phyloP scores from a whole-genome alignment of 2,329 filamentous ascomycete genomes.

The Diaporthe eres region DNA sequence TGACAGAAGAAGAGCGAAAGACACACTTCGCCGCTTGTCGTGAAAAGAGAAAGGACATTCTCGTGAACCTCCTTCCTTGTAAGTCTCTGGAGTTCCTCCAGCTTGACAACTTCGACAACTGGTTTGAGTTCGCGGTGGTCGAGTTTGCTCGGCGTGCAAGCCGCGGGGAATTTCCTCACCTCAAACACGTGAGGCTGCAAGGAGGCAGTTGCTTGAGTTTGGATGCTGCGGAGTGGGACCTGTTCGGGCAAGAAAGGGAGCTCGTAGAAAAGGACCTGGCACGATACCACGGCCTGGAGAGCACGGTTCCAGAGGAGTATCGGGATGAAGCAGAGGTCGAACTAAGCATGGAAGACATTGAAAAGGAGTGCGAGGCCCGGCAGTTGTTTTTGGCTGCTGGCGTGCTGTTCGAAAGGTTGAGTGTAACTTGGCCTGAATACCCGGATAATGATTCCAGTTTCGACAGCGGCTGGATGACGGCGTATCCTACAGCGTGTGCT shows the following conservation, averaged over 20 bases:
- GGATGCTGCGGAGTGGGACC: too few relatives aligned
- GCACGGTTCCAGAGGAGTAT: neutral
- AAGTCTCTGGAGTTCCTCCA: neutral
- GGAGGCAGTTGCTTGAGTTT: too few relatives aligned
- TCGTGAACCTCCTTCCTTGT: neutral
- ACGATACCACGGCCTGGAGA: neutral
- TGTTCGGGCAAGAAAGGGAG: too few relatives aligned
- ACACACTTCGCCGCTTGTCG: too few relatives aligned
- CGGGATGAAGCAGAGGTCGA: rapidly evolving
- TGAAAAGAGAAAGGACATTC: neutral
- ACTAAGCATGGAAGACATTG: rapidly evolving
- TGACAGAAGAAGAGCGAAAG: neutral
- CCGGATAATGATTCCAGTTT: neutral
- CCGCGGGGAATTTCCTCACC: neutral
- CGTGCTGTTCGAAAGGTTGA: neutral
- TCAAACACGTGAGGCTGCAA: neutral
- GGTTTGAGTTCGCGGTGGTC: neutral
- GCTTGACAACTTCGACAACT: neutral
- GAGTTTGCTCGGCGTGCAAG: neutral
- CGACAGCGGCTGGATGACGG: too few relatives aligned
- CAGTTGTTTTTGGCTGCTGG: neutral
- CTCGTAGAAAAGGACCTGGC: too few relatives aligned
- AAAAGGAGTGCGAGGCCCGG: neutral
- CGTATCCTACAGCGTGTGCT: neutral
- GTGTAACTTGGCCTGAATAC: neutral